Base-by-base conservation (phyloP, 169 alveolate genomes). In the Babesia caballi region DNA sequence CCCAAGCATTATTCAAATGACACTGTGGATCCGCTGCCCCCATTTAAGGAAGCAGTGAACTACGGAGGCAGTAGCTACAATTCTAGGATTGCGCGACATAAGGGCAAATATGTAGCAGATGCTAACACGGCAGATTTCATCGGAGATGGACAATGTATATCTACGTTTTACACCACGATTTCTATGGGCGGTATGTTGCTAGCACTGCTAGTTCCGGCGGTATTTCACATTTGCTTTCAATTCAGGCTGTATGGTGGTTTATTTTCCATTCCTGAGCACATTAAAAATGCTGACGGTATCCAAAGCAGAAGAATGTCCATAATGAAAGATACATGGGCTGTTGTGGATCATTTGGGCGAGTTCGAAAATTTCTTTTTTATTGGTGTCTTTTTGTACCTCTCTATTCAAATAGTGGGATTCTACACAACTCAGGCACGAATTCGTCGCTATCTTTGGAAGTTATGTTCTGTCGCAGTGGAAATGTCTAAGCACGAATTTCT, bases 291-390 rank as follows among this genome's bases (percentile, higher is more conserved):
- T 5, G 49, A 49, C n/a, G 54, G 15, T 30, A 19, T 25, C 6
- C 9, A 8, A 41, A 17, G 4, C 17, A 32, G 50, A 36, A 49
- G 66, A 21, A 36, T 27, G 0, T 35, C 28, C 32, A 30, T 56
- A 1, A 14, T 41, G 3, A 28, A 25, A 11, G 50, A 52, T 21
- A 14, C 51, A 28, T 17, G 53, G 40, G 19, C 42, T 27, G 25
- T 78, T n/a, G 25, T 78, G 15, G 67, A 68, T 21, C 53, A 53
- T 0, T n/a, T 78, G 56, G 35, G 75, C 41, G 83, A 78, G 25
- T 78, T 78, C 44, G 87, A 78, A 38, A 60, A 59, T 54, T 78
- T 78, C 28, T 78, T 67, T 56, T 42, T 78, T 51, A 8, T 78
- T 14, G 87, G 87, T 6, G 82, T 78, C 25, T 51, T 58, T 17